A percentile compares a stretch with the other conserved stretches of the same genome.
phyloP scores from a whole-genome alignment of 192 early-diverging fungal genomes.

The Coemansia sp. region DNA sequence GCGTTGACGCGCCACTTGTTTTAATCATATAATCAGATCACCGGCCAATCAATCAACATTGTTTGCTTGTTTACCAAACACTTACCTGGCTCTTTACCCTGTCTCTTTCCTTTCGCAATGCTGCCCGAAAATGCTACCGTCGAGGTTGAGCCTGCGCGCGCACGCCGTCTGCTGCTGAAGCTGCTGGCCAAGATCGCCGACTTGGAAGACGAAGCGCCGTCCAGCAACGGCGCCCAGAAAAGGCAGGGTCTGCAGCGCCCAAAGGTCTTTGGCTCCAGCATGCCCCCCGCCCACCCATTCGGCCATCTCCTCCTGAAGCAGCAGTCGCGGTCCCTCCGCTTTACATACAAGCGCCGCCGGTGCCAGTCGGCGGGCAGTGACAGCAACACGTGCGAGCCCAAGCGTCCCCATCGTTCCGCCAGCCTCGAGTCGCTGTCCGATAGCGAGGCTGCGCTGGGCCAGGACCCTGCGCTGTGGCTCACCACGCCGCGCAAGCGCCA shows the following conservation, averaged over 20 bases:
- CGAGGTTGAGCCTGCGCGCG: slow-evolving; percentile 22
- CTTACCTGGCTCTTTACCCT: neutral
- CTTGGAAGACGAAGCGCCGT: slow-evolving; percentile 15
- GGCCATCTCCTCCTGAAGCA: slow-evolving; percentile 8
- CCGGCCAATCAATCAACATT: neutral
- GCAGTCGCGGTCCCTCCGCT: slow-evolving; percentile 21
- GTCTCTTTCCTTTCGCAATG: slow-evolving; percentile 5
- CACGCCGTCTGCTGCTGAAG: slow-evolving; percentile 40
- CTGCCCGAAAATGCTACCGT: slow-evolving; percentile 22
- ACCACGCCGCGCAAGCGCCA: slow-evolving; percentile 46
- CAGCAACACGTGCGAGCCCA: slow-evolving; percentile 9
- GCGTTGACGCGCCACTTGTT: neutral
- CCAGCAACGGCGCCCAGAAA: neutral
- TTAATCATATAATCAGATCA: neutral
- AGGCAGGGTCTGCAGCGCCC: neutral
- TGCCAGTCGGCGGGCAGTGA: slow-evolving; percentile 8
- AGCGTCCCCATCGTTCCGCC: slow-evolving; percentile 6
- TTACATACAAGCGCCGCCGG: slow-evolving; percentile 41
- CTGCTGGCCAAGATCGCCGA: slow-evolving; percentile 41
- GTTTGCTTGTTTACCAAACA: neutral
- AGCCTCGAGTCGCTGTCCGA: slow-evolving; percentile 36
- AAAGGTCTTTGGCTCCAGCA: neutral
- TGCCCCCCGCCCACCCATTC: slow-evolving; percentile 41
- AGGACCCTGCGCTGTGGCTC: slow-evolving; percentile 47
- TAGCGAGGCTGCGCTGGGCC: slow-evolving; percentile 16